Evolutionary conservation across 768 basidiomycete species (phyloP).

Genomic region (Phanerodontia chrysosporium): DNA sequence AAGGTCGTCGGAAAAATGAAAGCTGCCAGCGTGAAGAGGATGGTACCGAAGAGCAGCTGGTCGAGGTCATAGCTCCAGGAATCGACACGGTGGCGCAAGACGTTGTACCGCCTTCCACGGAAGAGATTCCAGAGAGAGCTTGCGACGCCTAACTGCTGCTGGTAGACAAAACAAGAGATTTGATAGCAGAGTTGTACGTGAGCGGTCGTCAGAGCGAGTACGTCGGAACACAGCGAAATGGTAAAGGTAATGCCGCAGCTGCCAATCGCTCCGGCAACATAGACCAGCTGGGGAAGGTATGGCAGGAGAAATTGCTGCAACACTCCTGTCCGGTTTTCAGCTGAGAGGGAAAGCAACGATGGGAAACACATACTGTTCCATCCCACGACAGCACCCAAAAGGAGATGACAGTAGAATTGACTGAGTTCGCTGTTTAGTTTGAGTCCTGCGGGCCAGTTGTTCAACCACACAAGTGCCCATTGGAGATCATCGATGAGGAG

Average conservation of each 20-base stretch:
- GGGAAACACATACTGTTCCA: conserved; percentile 64
- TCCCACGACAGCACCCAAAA: conserved; percentile 56
- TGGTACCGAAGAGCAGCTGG: conserved; percentile 91
- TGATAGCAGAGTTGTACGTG: conserved; percentile 73
- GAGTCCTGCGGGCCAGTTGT: conserved; percentile 93
- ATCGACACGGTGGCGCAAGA: conserved; percentile 82
- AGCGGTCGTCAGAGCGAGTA: conserved; percentile 59
- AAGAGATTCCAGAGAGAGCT: conserved; percentile 86
- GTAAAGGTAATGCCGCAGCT: conserved; percentile 56
- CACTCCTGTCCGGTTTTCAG: conserved; percentile 18
- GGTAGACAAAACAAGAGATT: conserved; percentile 57
- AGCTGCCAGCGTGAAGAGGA: conserved; percentile 76
- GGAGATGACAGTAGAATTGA: conserved; percentile 70
- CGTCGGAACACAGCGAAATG: conserved; percentile 62
- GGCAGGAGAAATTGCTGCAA: conserved; percentile 25
- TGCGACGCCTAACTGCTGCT: conserved; percentile 49
- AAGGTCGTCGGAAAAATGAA: conserved; percentile 84
- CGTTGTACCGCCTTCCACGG: conserved; percentile 89
- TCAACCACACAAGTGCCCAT: conserved; percentile 70
- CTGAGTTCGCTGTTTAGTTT: conserved; percentile 97
- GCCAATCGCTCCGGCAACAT: conserved; percentile 26
- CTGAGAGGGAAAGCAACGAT: not conserved
- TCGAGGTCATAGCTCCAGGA: conserved; percentile 90
- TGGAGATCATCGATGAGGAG: conserved; percentile 30
- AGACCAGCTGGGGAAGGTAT: conserved; percentile 32